Base-by-base conservation (phyloP, 176 grass and related monocot species). In the Elymus sibiricus region DNA sequence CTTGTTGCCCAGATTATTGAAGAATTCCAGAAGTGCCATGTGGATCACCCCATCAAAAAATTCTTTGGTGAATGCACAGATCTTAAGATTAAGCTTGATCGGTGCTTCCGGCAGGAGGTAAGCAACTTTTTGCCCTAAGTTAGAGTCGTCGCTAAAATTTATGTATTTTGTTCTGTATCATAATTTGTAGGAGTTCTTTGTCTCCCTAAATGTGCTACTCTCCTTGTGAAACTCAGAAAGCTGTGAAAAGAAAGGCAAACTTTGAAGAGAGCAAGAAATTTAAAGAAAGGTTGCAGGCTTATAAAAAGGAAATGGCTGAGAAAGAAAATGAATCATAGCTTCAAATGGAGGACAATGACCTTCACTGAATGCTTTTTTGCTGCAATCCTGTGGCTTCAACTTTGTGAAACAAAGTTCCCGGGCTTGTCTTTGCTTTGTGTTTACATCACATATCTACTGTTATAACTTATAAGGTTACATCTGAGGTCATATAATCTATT, bases 31-130 rank as follows among this genome's bases (percentile, higher is more conserved):
- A 95, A 98, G 82, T 98, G 96, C 35, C 92, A 98, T 72, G 38
- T 65, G 16, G 92, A 95, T 75, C 96, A 98, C 76, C 96, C 92
- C 0, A 40, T 95, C 28, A 93, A 91, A 79, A 95, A 92, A 26
- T 98, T 95, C 60, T 89, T 98, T 74, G 93, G 96, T 11, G 82
- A 98, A 91, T 98, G 93, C 86, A 98, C 92, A 28, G 93, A 95
- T 79, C 91, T 94, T 80, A 95, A 98, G 81, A 89, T 98, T 84
- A 95, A 98, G 81, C 93, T 98, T 58, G 96, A 95, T 43, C 81
- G 49, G 28, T 98, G 93, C 70, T 95, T 95, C 70, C 79, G 90
- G 47, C 83, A 95, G 79, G 96, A 98, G 90, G 96, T 94, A 77
- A 34, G 12, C 68, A 65, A 65, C 13, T 8, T 34, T 27, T 55